A percentile compares a stretch with the other conserved stretches of the same genome.
Evolutionary conservation across 768 basidiomycete species (phyloP).

Genomic region (Flagelloscypha sp.): DNA sequence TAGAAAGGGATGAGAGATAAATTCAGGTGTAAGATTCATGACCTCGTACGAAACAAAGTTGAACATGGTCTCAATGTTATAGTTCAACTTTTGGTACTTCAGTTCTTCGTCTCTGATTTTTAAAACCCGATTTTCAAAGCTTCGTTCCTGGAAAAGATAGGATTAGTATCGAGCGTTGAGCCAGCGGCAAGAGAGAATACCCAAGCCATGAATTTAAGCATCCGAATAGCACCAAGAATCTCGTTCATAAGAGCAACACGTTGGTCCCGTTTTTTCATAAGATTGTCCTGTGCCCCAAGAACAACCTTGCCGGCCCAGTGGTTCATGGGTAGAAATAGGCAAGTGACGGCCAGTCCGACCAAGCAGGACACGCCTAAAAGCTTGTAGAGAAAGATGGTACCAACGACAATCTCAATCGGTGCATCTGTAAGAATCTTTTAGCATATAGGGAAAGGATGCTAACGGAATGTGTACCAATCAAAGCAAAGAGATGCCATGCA

Average conservation of each 20-base stretch:
- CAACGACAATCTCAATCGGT: constrained; percentile 71
- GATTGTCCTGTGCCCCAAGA: constrained; percentile 67
- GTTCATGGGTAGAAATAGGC: constrained; percentile 67
- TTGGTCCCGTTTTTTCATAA: constrained; percentile 91
- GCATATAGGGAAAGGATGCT: neutral
- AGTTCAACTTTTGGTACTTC: constrained; percentile 78
- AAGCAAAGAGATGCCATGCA: constrained; percentile 65
- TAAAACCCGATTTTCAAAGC: constrained; percentile 69
- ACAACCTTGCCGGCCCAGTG: constrained; percentile 79
- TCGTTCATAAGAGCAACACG: constrained; percentile 88
- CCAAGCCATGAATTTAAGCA: constrained; percentile 58
- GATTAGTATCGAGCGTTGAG: constrained; percentile 1
- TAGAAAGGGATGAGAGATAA: constrained; percentile 38
- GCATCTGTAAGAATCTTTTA: constrained; percentile 38
- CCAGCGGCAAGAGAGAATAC: constrained; percentile 2
- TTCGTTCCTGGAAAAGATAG: constrained; percentile 53
- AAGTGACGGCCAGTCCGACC: constrained; percentile 69
- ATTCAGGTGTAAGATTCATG: constrained; percentile 40
- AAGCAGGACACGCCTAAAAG: constrained; percentile 70
- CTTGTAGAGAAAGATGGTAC: constrained; percentile 66
- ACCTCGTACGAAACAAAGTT: constrained; percentile 27
- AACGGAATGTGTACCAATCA: constrained; percentile 45
- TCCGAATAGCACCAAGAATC: constrained; percentile 82
- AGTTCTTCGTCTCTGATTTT: constrained; percentile 75
- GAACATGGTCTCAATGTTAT: constrained; percentile 71